Base-by-base conservation (phyloP, 257 asterid genomes). In the Prunella vulgaris region DNA sequence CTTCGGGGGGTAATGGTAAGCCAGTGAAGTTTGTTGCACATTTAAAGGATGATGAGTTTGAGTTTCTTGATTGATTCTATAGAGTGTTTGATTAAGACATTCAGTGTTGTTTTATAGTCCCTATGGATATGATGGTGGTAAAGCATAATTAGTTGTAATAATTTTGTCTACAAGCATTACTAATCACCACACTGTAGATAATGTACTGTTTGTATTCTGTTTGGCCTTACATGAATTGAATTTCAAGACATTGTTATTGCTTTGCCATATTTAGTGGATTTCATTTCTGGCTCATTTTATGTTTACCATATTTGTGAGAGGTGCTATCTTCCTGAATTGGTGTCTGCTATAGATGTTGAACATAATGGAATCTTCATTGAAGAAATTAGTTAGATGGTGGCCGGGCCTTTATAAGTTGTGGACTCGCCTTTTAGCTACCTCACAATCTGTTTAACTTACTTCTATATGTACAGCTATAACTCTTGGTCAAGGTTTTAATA, bases 21-120 rank as follows among this genome's bases (percentile, higher is more conserved):
- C 92, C 95, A 15, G 79, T 83, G 69, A 93, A 88, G 72, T 88
- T 93, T 77, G 22, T 48, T 69, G 87, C 92, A 1, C 98, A 93
- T 78, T 81, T 90, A 60, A 93, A 79, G 84, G 97, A 93, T 72
- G 97, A 90, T 75, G 98, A 93, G 87, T 93, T 93, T 78, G 98
- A 90, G 83, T 83, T 85, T 81, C 81, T 90, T 83, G 97, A 86
- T 71, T 91, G 86, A 88, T 77, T 10, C 2, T 46, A 18, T 48
- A 60, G 25, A 24, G 72, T 38, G 37, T 24, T 59, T 76, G 78
- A 60, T 40, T 12, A 10, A 40, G 42, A 38, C 46, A 38, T 75
- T 15, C 17, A 54, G 40, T 63, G 62, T 40, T 25, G 57, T 66
- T 63, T 3, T 37, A 33, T 48, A 57, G 10, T 65, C 72, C 42